Evolutionary conservation across 2,329 filamentous ascomycete genomes (phyloP), one percentile per base, ranked within the genome.

Genomic region (Fusarium nodosum): DNA sequence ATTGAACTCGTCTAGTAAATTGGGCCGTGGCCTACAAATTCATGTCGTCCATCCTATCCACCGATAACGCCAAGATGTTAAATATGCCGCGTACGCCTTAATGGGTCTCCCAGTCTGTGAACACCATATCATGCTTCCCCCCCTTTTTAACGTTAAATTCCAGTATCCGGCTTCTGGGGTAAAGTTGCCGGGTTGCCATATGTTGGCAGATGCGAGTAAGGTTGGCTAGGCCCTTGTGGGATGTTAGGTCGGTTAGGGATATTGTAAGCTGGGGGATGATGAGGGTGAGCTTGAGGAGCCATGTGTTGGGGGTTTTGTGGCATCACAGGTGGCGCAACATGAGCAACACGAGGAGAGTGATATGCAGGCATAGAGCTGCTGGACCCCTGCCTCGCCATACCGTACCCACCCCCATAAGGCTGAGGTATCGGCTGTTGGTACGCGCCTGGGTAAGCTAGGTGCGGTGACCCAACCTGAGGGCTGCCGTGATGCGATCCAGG

Each of bases 151-250:
- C 66, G 74, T 67, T 82, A 84, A 72, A 84, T 81, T 73, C 82
- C 83, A 62, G 83, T 82, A 34, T 84, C 79, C 61, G 87, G 87
- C 78, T 88, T 88, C 75, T 88, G 87, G 63, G 87, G 87, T 75
- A 89, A 76, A 33, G 85, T 85, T 33, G 87, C 86, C 60, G 86
- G 86, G 76, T 89, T 89, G 68, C 87, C 87, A 70, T 88, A 89
- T 44, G 85, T 78, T 22, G 80, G 86, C 67, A 89, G 78, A 71
- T 87, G 85, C 64, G 81, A 83, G 71, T 84, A 88, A 8, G 82
- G 76, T 71, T 85, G 85, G 54, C 75, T 75, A 46, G 80, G 79
- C 44, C 79, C 81, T 57, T 82, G 81, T 20, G 82, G 79, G 30
- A 81, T 79, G 41, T 77, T 79, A 28, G 83, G 79, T 72, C 86